Percentiles rank a stretch among this genome's conserved stretches.
Evolutionary conservation across 2,329 filamentous ascomycete genomes (phyloP).

Genomic region (Lasiodiplodia sp.): DNA sequence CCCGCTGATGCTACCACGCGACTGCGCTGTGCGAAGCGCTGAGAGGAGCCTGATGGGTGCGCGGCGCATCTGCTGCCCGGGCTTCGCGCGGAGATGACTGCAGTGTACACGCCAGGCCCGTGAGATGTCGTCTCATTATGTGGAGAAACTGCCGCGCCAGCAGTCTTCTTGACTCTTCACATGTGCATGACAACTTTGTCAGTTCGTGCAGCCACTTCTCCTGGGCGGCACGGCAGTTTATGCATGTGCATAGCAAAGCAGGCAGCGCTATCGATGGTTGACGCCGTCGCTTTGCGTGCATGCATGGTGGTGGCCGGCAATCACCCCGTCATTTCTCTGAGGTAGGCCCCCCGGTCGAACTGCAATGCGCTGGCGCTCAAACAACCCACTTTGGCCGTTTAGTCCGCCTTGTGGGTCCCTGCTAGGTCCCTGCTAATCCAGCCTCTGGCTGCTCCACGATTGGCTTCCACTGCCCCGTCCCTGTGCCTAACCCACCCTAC

Average conservation of each 20-base stretch:
- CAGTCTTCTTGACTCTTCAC: neutral
- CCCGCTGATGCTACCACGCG: neutral
- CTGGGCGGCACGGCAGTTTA: too few species aligned
- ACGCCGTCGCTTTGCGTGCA: neutral
- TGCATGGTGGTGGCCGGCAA: neutral
- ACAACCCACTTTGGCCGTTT: conserved; percentile 14
- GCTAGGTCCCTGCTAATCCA: conserved; percentile 4
- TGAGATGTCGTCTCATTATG: too few species aligned
- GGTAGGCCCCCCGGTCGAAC: neutral
- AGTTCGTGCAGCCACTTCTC: neutral
- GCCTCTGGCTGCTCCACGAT: conserved; percentile 16
- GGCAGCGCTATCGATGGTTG: neutral
- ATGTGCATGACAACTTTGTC: too few species aligned
- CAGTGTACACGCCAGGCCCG: too few species aligned
- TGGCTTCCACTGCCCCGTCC: conserved; percentile 5
- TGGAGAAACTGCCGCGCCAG: too few species aligned
- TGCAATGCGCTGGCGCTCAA: conserved; percentile 21
- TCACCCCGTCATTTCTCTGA: conserved; percentile 23
- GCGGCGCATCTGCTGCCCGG: neutral
- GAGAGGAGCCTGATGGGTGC: neutral
- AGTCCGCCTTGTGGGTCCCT: conserved; percentile 11
- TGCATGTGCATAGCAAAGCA: too few species aligned
- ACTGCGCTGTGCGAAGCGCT: neutral
- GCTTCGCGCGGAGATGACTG: too few species aligned
- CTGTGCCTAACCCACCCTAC: neutral